Conservation (phyloP, 2,329 filamentous ascomycete genomes). For the Arthrobotrys sinensis region DNA sequence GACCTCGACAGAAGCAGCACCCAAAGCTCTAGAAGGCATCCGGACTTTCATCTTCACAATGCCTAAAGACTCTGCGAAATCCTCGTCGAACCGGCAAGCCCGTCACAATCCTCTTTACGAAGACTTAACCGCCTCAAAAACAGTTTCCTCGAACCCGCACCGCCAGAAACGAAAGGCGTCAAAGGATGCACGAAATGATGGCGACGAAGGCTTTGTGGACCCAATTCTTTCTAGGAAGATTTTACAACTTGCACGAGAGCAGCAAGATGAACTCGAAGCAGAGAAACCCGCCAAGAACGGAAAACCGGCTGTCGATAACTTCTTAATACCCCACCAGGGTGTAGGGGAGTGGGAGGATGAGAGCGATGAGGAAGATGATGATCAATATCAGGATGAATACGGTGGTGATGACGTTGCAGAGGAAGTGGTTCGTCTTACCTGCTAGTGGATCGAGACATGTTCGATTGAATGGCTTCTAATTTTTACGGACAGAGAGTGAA, state of each 20-base stretch:
- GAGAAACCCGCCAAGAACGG: conserved; percentile 58
- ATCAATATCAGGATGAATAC: conserved; percentile 59
- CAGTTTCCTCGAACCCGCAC: conserved; percentile 78
- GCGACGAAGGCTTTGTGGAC: conserved; percentile 80
- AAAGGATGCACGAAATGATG: conserved; percentile 72
- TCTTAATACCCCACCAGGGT: conserved; percentile 56
- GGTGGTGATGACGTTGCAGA: conserved; percentile 47
- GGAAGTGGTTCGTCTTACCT: conserved; percentile 39
- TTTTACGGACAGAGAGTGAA: conserved; percentile 80
- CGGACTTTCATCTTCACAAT: conserved; percentile 17
- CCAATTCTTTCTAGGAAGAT: conserved; percentile 91
- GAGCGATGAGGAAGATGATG: conserved; percentile 62
- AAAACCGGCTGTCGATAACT: conserved; percentile 61
- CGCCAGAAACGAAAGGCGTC: conserved; percentile 76
- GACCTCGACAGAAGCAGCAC: not conserved
- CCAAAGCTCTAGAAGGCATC: not conserved
- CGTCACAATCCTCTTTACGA: conserved; percentile 93
- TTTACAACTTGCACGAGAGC: conserved; percentile 86
- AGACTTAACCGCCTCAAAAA: conserved; percentile 78
- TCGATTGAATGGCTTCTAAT: conserved; percentile 3
- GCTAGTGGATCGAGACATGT: not conserved
- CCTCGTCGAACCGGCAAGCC: conserved; percentile 68
- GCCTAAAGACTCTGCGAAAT: conserved; percentile 60
- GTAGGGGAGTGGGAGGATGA: conserved; percentile 60
- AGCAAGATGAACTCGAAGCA: conserved; percentile 62